phyloP scores from a whole-genome alignment of 768 basidiomycete genomes.

The Chalciporus chontae region DNA sequence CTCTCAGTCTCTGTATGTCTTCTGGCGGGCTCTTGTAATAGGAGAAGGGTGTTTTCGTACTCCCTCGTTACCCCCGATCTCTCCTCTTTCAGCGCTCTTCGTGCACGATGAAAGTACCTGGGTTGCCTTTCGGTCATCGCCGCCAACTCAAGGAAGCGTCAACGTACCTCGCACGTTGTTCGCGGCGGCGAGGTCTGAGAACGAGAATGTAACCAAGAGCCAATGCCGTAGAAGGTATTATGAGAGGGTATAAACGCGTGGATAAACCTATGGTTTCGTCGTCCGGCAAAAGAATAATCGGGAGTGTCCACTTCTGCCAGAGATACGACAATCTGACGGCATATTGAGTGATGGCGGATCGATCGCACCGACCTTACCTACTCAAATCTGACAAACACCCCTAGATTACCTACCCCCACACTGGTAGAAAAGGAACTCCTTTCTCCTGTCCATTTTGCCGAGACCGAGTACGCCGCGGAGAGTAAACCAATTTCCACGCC shows the following conservation, averaged over 20 bases:
- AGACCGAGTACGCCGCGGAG: slow-evolving; percentile 42
- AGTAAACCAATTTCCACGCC: slow-evolving; percentile 46
- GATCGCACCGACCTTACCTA: slow-evolving; percentile 25
- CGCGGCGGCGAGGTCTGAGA: slow-evolving; percentile 52
- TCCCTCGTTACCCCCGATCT: slow-evolving; percentile 60
- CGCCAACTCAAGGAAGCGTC: slow-evolving; percentile 9
- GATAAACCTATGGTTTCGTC: slow-evolving; percentile 47
- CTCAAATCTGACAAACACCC: slow-evolving; percentile 56
- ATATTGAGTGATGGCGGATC: slow-evolving; percentile 13
- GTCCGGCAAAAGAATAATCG: slow-evolving; percentile 53
- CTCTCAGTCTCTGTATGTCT: slow-evolving; percentile 63
- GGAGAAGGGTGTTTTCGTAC: slow-evolving; percentile 53
- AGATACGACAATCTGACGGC: slow-evolving; percentile 48
- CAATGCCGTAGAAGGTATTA: slow-evolving; percentile 54
- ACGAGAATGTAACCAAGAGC: slow-evolving; percentile 54
- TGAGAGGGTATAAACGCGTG: slow-evolving; percentile 45
- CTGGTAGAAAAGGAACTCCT: slow-evolving; percentile 41
- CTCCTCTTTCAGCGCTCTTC: slow-evolving; percentile 60
- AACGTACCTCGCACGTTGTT: slow-evolving; percentile 50
- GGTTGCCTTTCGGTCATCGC: slow-evolving; percentile 15
- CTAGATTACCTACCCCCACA: slow-evolving; percentile 42
- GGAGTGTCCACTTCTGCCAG: slow-evolving; percentile 55
- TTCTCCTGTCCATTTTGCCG: slow-evolving; percentile 49
- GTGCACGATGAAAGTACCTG: slow-evolving; percentile 67
- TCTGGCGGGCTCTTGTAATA: slow-evolving; percentile 67